Conservation (phyloP, 208 protist genomes). For the Leishmania arabica region DNA sequence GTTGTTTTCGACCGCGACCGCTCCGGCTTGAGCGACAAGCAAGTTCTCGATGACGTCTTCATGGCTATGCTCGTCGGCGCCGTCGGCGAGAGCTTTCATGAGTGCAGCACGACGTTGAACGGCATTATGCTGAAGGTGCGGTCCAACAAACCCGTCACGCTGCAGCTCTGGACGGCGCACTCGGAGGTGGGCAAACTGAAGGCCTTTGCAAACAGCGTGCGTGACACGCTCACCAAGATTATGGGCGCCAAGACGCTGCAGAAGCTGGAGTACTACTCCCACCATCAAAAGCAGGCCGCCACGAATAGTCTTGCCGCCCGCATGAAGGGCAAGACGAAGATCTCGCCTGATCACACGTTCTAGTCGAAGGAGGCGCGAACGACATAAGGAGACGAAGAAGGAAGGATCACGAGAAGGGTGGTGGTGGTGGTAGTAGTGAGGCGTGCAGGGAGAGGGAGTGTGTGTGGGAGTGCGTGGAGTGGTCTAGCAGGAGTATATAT, state of each 20-base stretch:
- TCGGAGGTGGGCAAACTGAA: slow-evolving; percentile 70
- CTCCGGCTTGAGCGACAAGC: slow-evolving; percentile 67
- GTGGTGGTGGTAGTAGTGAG: not conserved
- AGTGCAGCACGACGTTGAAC: slow-evolving; percentile 74
- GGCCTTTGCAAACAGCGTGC: slow-evolving; percentile 62
- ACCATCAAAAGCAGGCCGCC: slow-evolving; percentile 59
- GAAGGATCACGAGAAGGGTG: not conserved
- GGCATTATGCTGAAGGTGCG: slow-evolving; percentile 88
- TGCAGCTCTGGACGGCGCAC: slow-evolving; percentile 84
- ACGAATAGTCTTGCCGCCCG: slow-evolving; percentile 66
- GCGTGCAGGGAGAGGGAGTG: not conserved
- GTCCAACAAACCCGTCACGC: slow-evolving; percentile 67
- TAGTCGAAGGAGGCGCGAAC: not conserved
- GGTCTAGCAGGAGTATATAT: not conserved
- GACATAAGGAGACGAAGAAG: not conserved
- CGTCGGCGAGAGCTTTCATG: slow-evolving; percentile 68
- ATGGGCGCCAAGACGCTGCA: slow-evolving; percentile 77
- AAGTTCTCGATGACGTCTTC: slow-evolving; percentile 85
- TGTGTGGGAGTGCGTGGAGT: not conserved
- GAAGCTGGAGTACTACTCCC: slow-evolving; percentile 86
- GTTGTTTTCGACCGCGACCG: slow-evolving; percentile 84
- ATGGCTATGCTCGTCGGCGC: slow-evolving; percentile 74
- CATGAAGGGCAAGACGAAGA: slow-evolving; percentile 58
- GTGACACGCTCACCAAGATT: slow-evolving; percentile 61
- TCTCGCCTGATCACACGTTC: slow-evolving; percentile 36